Percentiles rank a stretch among this genome's conserved stretches.
Conservation (phyloP, 129 eudicot species). For the Centaurea solstitialis region DNA sequence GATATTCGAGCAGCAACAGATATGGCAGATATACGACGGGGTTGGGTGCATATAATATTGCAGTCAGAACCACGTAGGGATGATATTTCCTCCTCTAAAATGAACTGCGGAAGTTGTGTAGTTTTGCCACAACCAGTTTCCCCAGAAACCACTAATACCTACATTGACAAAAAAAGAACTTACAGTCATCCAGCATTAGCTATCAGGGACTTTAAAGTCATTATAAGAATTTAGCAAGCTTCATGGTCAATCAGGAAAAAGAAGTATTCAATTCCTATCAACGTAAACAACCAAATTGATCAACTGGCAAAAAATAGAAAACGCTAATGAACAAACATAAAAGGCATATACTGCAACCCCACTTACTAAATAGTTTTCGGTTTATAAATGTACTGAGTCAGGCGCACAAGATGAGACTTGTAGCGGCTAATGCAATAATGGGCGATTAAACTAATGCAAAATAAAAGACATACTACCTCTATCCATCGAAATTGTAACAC, state of each 20-base stretch:
- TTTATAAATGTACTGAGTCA: background rate
- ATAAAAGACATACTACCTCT: background rate
- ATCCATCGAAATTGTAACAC: background rate
- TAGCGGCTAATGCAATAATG: background rate
- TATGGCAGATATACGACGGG: conserved; percentile 91
- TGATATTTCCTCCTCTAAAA: conserved; percentile 80
- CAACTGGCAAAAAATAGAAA: background rate
- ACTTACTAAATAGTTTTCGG: background rate
- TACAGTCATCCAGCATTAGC: background rate
- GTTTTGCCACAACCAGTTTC: conserved; percentile 98
- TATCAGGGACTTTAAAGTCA: background rate
- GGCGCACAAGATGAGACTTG: too few relatives aligned
- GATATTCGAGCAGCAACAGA: conserved; percentile 90
- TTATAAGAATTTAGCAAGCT: background rate
- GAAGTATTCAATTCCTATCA: background rate
- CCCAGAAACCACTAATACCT: conserved; percentile 93
- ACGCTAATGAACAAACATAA: background rate
- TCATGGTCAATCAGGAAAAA: background rate
- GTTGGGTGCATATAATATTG: conserved; percentile 87
- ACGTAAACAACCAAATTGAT: background rate
- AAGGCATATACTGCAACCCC: background rate
- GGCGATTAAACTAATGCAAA: background rate
- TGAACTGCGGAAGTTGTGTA: conserved; percentile 93
- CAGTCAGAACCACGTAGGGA: conserved; percentile 71
- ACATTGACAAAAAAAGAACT: background rate